Evolutionary conservation across 2,329 filamentous ascomycete genomes (phyloP).

Genomic region (Aaosphaeria arxii): DNA sequence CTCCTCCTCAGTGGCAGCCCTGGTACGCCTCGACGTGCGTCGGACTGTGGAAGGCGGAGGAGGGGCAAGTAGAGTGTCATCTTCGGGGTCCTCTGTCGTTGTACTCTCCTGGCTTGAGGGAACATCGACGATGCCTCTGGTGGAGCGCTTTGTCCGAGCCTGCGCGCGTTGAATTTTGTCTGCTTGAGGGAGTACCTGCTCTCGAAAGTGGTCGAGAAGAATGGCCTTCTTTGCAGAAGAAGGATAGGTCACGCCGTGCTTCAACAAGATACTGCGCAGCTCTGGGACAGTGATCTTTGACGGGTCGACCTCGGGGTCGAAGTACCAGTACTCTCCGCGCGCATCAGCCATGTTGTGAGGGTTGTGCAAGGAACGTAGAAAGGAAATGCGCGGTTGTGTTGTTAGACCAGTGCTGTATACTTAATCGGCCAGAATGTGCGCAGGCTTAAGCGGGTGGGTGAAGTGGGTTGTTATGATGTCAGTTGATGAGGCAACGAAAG

Average conservation of each 20-base stretch:
- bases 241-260: constrained; percentile 81
- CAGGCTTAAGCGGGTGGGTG: neutral
- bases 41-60: constrained; percentile 27
- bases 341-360: constrained; percentile 29
- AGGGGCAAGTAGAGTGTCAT: constrained; percentile 43
- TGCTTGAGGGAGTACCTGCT: constrained; percentile 74
- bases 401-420: too few relatives aligned
- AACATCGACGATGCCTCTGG: constrained; percentile 74
- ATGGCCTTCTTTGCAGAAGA: constrained; percentile 89
- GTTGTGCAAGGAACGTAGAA: neutral
- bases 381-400: neutral
- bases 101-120: constrained; percentile 63
- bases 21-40: constrained; percentile 28
- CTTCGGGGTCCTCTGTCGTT: constrained; percentile 52
- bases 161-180: constrained; percentile 72
- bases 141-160: constrained; percentile 78
- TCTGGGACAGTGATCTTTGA: constrained; percentile 79
- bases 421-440: too few relatives aligned
- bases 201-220: constrained; percentile 78
- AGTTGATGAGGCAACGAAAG: constrained; percentile 9
- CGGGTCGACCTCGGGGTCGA: constrained; percentile 83
- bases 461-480: constrained; percentile 8
- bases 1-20: constrained; percentile 42
- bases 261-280: constrained; percentile 85
- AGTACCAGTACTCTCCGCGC: constrained; percentile 55